Evolutionary conservation across 805 yeast genomes (phyloP).

Genomic region (Kuraishia ogatae): DNA sequence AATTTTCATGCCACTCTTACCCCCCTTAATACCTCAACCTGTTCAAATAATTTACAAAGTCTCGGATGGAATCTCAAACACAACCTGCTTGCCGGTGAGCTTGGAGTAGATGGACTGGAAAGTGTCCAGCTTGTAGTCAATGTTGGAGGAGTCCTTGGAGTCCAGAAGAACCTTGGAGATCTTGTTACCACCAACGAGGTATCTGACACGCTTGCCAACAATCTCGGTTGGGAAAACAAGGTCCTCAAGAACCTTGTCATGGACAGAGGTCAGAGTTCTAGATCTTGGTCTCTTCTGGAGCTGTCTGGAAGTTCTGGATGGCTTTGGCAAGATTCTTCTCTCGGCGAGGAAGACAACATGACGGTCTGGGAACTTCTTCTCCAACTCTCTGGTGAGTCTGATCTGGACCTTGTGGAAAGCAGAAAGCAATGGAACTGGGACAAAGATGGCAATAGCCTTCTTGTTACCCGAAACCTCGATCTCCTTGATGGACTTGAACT

Average conservation of each 20-base stretch:
- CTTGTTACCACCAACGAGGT: conserved; percentile 98
- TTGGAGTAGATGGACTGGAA: conserved; percentile 98
- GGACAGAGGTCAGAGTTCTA: conserved; percentile 97
- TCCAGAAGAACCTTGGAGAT: conserved; percentile 96
- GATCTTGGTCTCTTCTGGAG: conserved; percentile 99
- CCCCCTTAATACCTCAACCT: background rate
- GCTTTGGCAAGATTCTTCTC: conserved; percentile 99
- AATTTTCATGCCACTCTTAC: background rate
- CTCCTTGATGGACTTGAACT: conserved; percentile 98
- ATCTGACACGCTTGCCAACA: conserved; percentile 98
- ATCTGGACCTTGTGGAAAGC: conserved; percentile 96
- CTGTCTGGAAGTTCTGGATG: conserved; percentile 91
- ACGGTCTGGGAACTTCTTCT: conserved; percentile 99
- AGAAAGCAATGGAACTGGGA: conserved; percentile 90
- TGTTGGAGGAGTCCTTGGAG: conserved; percentile 94
- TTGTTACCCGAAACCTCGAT: conserved; percentile 97
- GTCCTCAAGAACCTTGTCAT: conserved; percentile 97
- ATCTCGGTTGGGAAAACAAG: conserved; percentile 99
- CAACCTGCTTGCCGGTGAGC: conserved; percentile 99
- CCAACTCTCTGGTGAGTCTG: conserved; percentile 97
- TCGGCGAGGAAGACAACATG: conserved; percentile 99
- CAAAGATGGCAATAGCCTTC: conserved; percentile 96
- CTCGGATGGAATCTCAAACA: conserved; percentile 81
- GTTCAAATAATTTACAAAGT: conserved; percentile 24
- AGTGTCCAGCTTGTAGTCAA: conserved; percentile 98